These are phyloP conservation scores for Trichoderma atroviride DNA, from an alignment of 2,329 filamentous ascomycete species.

Conservation along the genomic window DNA sequence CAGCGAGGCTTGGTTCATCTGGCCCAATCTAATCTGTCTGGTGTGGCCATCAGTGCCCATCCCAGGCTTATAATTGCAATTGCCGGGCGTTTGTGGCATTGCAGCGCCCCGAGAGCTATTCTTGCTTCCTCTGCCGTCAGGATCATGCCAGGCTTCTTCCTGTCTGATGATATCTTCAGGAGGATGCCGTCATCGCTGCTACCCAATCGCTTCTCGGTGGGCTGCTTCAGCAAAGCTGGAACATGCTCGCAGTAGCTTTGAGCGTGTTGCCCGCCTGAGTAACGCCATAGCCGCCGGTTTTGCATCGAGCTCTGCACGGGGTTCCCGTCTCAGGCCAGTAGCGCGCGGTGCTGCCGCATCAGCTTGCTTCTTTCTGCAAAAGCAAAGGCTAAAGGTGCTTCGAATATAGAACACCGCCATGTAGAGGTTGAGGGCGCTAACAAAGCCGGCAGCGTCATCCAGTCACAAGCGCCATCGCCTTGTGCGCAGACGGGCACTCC, in stretches of 20 bases:
- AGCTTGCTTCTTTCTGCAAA: conserved; percentile 2
- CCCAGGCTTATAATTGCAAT: neutral
- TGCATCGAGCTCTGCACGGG: neutral
- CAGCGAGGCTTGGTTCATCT: conserved; percentile 8
- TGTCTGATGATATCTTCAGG: neutral
- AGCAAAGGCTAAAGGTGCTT: neutral
- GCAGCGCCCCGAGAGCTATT: conserved; percentile 13
- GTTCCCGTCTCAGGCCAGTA: conserved; percentile 2
- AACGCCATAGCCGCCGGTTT: conserved; percentile 16
- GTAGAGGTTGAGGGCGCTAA: conserved; percentile 16
- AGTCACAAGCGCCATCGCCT: conserved; percentile 18
- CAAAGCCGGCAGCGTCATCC: conserved; percentile 3
- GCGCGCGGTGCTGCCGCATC: conserved; percentile 3
- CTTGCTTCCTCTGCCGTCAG: neutral
- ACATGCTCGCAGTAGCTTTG: neutral
- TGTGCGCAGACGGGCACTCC: neutral
- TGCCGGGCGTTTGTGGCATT: neutral
- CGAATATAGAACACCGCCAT: conserved; percentile 17
- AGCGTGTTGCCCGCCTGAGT: neutral
- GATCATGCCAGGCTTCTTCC: conserved; percentile 6
- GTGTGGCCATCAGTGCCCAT: neutral
- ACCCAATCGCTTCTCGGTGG: conserved; percentile 7
- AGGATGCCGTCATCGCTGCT: conserved; percentile 7
- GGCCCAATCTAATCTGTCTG: conserved; percentile 6
- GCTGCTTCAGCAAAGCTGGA: conserved; percentile 2